phyloP scores from a whole-genome alignment of 495 filamentous ascomycete species.

The Neurospora sublineolata region DNA sequence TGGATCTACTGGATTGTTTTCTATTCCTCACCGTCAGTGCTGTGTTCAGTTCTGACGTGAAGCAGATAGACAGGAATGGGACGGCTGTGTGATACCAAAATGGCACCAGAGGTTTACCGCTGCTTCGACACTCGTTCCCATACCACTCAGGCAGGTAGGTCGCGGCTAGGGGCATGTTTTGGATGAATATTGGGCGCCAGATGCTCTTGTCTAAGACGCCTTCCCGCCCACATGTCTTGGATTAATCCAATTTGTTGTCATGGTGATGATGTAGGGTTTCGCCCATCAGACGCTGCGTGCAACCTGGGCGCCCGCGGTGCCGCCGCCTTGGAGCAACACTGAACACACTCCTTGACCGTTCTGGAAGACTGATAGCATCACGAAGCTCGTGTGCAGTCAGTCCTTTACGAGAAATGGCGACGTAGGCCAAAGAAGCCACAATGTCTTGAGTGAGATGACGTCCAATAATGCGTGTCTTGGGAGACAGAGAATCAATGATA shows the following conservation, averaged over 20 bases:
- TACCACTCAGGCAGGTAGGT: background rate
- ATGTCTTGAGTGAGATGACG: background rate
- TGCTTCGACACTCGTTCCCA: background rate
- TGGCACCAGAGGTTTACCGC: background rate
- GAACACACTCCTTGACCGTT: background rate
- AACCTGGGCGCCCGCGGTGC: background rate
- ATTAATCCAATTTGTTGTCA: background rate
- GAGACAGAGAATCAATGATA: background rate
- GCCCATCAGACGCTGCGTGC: background rate
- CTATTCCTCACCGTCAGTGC: background rate
- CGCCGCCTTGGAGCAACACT: background rate
- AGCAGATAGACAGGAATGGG: background rate
- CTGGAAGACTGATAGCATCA: background rate
- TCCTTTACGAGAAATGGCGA: background rate
- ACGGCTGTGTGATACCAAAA: background rate
- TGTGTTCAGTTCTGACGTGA: background rate
- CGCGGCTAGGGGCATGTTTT: background rate
- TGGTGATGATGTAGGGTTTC: background rate
- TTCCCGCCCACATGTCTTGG: background rate
- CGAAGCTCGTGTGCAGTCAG: background rate
- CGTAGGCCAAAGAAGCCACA: background rate
- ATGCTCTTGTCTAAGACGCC: background rate
- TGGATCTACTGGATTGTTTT: background rate
- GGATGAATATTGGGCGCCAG: background rate
- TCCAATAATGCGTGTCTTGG: background rate